Base-by-base conservation (phyloP, 352 stramenopile species). In the Globisporangium camurandrum region DNA sequence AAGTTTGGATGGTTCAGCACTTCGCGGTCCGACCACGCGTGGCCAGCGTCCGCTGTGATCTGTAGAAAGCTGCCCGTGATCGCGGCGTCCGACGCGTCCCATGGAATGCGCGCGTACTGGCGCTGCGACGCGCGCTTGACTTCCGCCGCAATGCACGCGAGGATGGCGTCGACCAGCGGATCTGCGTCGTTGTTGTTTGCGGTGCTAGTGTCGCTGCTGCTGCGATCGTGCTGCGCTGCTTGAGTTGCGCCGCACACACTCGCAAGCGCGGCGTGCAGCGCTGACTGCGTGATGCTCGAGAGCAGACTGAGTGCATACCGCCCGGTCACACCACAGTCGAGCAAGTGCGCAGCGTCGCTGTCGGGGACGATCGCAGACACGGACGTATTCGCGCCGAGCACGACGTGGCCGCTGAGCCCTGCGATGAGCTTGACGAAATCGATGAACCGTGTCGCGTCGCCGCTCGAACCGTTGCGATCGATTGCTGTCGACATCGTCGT, bases 401-500 rank as follows among this genome's bases (percentile, higher is more conserved):
- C 51, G 36, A 74, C 49, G 17, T 78, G 65, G 28, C 71, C 75
- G 47, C 70, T 88, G 27, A 86, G 68, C 16, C 81, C 79, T 17
- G 79, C 77, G 46, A 86, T 82, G 17, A 95, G 56, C 58, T 92
- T 93, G 49, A 95, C 67, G 51, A 95, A 93, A 37, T 90, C 79
- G 16, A 90, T 75, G 36, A 95, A 85, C 20, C 62, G 62, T 19
- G 68, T 61, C 6, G 67, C 59, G 43, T 81, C 58, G 23, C 72
- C 63, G 26, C 58, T 62, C n/a, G n/a, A n/a, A n/a, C n/a, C n/a
- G n/a, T n/a, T n/a, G n/a, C n/a, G n/a, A n/a, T n/a, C n/a, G n/a
- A n/a, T 54, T 66, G 9, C 23, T 19, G 37, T 17, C 24, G 46
- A 4, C 40, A 24, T 19, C 26, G 37, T 45, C 53, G 26, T 34